phyloP scores from a whole-genome alignment of 306 rosid genomes.

The Calophaca sinica region DNA sequence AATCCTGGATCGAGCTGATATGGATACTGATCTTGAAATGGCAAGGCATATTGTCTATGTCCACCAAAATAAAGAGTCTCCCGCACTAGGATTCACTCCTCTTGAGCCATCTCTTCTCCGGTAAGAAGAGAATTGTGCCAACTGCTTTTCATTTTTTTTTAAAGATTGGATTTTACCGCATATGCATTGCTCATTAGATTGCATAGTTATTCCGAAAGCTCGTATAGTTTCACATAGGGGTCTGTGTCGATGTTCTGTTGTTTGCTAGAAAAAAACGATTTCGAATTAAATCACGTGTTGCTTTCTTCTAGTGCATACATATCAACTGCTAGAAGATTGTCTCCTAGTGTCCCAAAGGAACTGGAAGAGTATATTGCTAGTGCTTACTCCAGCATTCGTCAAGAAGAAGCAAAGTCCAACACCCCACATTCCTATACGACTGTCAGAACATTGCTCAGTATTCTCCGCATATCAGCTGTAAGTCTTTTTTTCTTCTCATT shows the following conservation, averaged over 20 bases:
- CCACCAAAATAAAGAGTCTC: conserved; percentile 94
- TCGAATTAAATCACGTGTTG: conserved; percentile 24
- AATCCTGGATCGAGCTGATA: conserved; percentile 98
- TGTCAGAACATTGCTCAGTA: conserved; percentile 94
- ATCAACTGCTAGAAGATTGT: conserved; percentile 92
- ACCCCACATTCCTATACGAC: conserved; percentile 97
- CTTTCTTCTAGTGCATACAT: conserved; percentile 73
- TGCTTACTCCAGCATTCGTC: conserved; percentile 90
- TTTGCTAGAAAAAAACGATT: conserved; percentile 11
- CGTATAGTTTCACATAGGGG: conserved; percentile 7
- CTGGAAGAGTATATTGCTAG: conserved; percentile 94
- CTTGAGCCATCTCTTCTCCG: conserved; percentile 97
- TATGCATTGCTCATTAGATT: conserved; percentile 12
- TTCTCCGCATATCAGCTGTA: conserved; percentile 95
- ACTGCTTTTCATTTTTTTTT: conserved; percentile 26
- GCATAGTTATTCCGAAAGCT: conserved; percentile 30
- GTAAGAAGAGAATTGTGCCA: conserved; percentile 47
- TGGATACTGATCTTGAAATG: conserved; percentile 98
- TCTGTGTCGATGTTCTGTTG: conserved; percentile 32
- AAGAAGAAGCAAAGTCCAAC: conserved; percentile 91
- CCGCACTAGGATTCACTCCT: conserved; percentile 92
- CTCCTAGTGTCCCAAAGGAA: conserved; percentile 83
- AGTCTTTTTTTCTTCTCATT: conserved; percentile 43
- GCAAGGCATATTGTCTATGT: conserved; percentile 95
- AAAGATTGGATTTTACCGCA: conserved; percentile 16